Evolutionary conservation across 2,329 filamentous ascomycete species (phyloP), one percentile per base, ranked within the genome.

Genomic region (Chalara sp.): DNA sequence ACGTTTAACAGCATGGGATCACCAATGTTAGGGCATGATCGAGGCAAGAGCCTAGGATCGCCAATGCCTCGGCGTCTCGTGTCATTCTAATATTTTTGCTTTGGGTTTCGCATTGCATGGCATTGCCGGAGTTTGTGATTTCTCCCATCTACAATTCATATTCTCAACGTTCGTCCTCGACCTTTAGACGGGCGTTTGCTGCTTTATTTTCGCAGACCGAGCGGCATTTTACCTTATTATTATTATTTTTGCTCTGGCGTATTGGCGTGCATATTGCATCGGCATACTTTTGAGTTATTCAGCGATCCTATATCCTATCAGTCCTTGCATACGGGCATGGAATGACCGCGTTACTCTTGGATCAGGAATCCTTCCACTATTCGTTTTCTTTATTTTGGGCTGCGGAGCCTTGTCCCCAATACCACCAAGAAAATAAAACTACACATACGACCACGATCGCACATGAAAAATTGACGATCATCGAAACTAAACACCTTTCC

Each of bases 61-160:
- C 21, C 21, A 21, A 71, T 72, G 51, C 73, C 76, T 59, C 70
- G 75, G 57, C 75, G 80, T 62, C 79, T 82, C 48, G 81, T 84
- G 77, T 80, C 76, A 47, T 85, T 82, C 8, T 85, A 82, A 65
- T 85, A 69, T 75, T 61, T n/a, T 53, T 54, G 48, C 48, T 49
- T 49, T 52, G 45, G 46, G 48, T 53, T 50, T 49, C 32, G 45
- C 47, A 48, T 45, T 45, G 46, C 35, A 43, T 53, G 6, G 11
- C 8, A 33, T 29, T 32, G 32, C 44, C 13, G 45, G 41, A 49
- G 41, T 32, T 49, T 32, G 6, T 11, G 33, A 33, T 28, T 50
- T 4, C 10, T 28, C 37, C 7, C 11, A 32, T 45, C 41, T 11
- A 11, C 40, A 33, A 21, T 30, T 32, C 30, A n/a, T 30, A 30